These are phyloP conservation scores for Aspergillus baeticus DNA, from an alignment of 495 filamentous ascomycete species.

Conservation along the genomic window DNA sequence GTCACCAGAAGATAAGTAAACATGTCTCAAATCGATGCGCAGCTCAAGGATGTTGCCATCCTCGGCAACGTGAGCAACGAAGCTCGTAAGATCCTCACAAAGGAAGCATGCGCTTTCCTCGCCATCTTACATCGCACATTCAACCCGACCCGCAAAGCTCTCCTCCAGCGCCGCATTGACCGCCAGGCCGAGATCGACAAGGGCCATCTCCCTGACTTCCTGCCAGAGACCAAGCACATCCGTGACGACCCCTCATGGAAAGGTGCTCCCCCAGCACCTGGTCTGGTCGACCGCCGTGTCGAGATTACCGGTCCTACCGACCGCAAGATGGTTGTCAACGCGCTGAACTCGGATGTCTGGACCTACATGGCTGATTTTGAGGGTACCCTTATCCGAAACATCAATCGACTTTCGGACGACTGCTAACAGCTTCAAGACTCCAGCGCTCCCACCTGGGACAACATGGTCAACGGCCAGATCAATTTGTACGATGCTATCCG, in stretches of 20 bases:
- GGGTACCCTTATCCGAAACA: conserved; percentile 45
- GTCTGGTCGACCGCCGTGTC: conserved; percentile 90
- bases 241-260: conserved; percentile 93
- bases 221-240: conserved; percentile 94
- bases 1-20: conserved; percentile 2
- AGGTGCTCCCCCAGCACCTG: conserved; percentile 89
- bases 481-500: conserved; percentile 98
- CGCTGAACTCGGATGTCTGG: conserved; percentile 95
- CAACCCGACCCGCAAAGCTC: conserved; percentile 83
- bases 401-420: conserved; percentile 9
- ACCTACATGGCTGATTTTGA: conserved; percentile 99
- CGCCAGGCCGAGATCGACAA: conserved; percentile 96
- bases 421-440: conserved; percentile 61
- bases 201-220: conserved; percentile 88
- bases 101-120: conserved; percentile 87
- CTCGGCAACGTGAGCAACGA: conserved; percentile 74
- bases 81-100: conserved; percentile 87
- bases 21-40: conserved; percentile 70
- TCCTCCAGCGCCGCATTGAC: conserved; percentile 79
- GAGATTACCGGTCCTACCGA: conserved; percentile 99
- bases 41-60: conserved; percentile 87
- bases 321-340: conserved; percentile 99
- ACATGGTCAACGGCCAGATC: conserved; percentile 98
- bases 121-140: conserved; percentile 93
- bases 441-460: conserved; percentile 96